These are phyloP conservation scores for Debaryomycetaceae sp. DNA, from an alignment of 1,139 yeast species.

Conservation along the genomic window DNA sequence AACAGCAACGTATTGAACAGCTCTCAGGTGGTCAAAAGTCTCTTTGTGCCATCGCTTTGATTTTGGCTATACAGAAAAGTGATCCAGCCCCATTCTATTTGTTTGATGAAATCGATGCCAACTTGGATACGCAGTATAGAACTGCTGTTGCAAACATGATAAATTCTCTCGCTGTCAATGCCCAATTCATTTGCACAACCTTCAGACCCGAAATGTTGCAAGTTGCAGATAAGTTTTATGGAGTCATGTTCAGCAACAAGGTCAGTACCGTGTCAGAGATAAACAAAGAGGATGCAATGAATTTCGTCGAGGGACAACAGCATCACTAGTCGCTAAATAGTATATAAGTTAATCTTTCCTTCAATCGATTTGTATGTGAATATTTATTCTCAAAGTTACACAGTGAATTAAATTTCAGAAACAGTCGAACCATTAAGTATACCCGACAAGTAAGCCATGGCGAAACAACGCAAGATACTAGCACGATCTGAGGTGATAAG, in stretches of 20 bases:
- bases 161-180: slow-evolving; percentile 55
- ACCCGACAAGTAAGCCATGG: not conserved
- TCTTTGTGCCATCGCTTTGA: slow-evolving; percentile 87
- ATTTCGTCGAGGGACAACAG: slow-evolving; percentile 70
- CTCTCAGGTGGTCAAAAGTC: slow-evolving; percentile 97
- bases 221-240: slow-evolving; percentile 83
- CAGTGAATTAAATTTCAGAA: no score
- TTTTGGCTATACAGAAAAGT: slow-evolving; percentile 87
- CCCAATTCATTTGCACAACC: slow-evolving; percentile 94
- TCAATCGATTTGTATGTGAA: no score
- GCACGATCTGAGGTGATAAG: slow-evolving; percentile 27
- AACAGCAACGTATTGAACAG: slow-evolving; percentile 86
- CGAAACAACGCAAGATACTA: slow-evolving; percentile 2
- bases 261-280: slow-evolving; percentile 78
- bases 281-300: slow-evolving; percentile 66
- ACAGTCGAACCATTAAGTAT: not conserved
- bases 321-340: slow-evolving; percentile 8
- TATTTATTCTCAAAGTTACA: no score
- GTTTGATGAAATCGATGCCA: slow-evolving; percentile 96
- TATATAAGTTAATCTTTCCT: not conserved
- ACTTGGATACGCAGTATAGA: slow-evolving; percentile 88
- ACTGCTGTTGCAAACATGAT: slow-evolving; percentile 82
- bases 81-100: slow-evolving; percentile 97
- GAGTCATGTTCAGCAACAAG: slow-evolving; percentile 80
- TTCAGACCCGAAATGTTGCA: slow-evolving; percentile 91